phyloP scores from a whole-genome alignment of 1,284 basidiomycete genomes.

The Cutaneotrichosporon curvatum region DNA sequence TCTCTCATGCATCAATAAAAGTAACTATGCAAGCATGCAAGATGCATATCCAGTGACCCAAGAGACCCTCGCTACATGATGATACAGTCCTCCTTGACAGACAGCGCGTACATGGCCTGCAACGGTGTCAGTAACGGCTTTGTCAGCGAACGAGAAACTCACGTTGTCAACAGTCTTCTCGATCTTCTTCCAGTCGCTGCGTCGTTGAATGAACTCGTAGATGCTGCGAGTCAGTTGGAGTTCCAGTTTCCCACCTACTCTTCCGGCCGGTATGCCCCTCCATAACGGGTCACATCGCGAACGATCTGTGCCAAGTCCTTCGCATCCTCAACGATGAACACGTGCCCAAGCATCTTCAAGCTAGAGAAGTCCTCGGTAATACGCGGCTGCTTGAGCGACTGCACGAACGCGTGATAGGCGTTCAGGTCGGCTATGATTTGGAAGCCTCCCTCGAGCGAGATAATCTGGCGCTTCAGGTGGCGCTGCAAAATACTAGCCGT shows the following conservation, averaged over 20 bases:
- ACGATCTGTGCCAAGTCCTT: slow-evolving; percentile 93
- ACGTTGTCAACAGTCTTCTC: slow-evolving; percentile 83
- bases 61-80: slow-evolving; percentile 45
- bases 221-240: slow-evolving; percentile 52
- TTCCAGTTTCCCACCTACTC: slow-evolving; percentile 49
- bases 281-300: slow-evolving; percentile 85
- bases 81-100: slow-evolving; percentile 82
- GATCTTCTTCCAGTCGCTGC: slow-evolving; percentile 94
- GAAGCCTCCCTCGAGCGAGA: slow-evolving; percentile 86
- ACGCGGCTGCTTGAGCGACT: slow-evolving; percentile 59
- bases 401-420: slow-evolving; percentile 80
- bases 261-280: slow-evolving; percentile 86
- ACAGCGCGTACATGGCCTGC: slow-evolving; percentile 72
- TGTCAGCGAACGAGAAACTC: neutral
- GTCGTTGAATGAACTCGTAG: slow-evolving; percentile 85
- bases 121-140: neutral
- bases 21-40: neutral
- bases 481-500: slow-evolving; percentile 75
- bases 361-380: slow-evolving; percentile 83
- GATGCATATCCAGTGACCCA: neutral
- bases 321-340: slow-evolving; percentile 76
- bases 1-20: too few species aligned
- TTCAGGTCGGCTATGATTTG: slow-evolving; percentile 95
- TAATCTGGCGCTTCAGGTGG: slow-evolving; percentile 93
- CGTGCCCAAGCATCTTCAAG: slow-evolving; percentile 92